Evolutionary conservation across 371 early-diverging fungal genomes (phyloP).

Genomic region (Apophysomyces trapeziformis): DNA sequence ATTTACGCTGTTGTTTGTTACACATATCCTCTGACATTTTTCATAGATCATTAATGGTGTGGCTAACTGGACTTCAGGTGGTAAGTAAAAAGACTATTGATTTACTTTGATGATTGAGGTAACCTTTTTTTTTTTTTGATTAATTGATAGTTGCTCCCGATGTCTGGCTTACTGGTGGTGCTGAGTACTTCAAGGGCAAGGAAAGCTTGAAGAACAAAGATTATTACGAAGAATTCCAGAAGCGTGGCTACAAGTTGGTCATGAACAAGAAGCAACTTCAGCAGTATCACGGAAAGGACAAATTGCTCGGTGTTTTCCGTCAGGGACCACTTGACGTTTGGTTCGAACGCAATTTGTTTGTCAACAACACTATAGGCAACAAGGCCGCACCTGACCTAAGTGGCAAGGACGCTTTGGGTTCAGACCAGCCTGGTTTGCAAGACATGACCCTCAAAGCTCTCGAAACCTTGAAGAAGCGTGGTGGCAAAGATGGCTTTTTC

Average conservation of each 20-base stretch:
- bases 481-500: constrained; percentile 73
- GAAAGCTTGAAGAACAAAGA: constrained; percentile 58
- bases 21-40: too few relatives aligned
- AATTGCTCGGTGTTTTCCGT: constrained; percentile 75
- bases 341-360: constrained; percentile 71
- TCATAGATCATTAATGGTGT: constrained; percentile 51
- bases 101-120: neutral
- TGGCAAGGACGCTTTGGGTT: constrained; percentile 50
- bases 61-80: constrained; percentile 45
- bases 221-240: constrained; percentile 56
- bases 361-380: constrained; percentile 55
- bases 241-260: constrained; percentile 67
- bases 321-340: constrained; percentile 67
- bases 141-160: constrained; percentile 57
- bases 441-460: constrained; percentile 75
- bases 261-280: constrained; percentile 54
- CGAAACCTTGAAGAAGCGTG: constrained; percentile 62
- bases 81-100: constrained; percentile 18
- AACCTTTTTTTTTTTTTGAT: neutral
- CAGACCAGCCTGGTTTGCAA: constrained; percentile 69
- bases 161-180: constrained; percentile 74
- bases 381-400: constrained; percentile 54
- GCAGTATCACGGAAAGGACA: constrained; percentile 56
- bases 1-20: too few relatives aligned
- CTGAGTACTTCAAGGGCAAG: constrained; percentile 59